phyloP scores from a whole-genome alignment of 352 stramenopile genomes.

The Hyaloperonospora brassicae region DNA sequence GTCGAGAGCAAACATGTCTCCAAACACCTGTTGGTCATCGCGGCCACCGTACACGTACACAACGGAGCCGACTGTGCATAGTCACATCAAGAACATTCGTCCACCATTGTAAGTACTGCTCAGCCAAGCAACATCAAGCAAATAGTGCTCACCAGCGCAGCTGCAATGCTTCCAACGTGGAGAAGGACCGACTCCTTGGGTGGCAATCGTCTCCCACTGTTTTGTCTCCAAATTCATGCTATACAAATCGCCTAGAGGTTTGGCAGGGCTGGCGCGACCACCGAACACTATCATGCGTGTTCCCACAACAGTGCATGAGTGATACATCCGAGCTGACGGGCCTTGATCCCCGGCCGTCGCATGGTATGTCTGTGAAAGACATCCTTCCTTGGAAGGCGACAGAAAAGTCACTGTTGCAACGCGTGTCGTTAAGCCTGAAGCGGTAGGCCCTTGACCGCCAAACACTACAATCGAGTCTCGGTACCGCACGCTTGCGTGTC shows the following conservation, averaged over 20 bases:
- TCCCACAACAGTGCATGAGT: slow-evolving; percentile 48
- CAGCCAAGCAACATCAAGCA: neutral
- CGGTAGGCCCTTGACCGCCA: slow-evolving; percentile 54
- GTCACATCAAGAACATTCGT: neutral
- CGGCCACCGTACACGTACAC: slow-evolving; percentile 72
- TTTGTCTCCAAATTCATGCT: slow-evolving; percentile 42
- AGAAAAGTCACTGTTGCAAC: slow-evolving; percentile 45
- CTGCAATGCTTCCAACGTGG: slow-evolving; percentile 72
- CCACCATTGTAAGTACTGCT: slow-evolving; percentile 6
- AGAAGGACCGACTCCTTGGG: slow-evolving; percentile 26
- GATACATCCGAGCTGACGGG: slow-evolving; percentile 62
- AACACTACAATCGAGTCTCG: slow-evolving; percentile 48
- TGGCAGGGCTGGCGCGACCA: slow-evolving; percentile 59
- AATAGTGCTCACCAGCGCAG: slow-evolving; percentile 38
- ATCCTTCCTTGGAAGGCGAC: slow-evolving; percentile 11
- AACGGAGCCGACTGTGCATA: slow-evolving; percentile 41
- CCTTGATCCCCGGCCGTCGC: slow-evolving; percentile 8
- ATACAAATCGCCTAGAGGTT: slow-evolving; percentile 60
- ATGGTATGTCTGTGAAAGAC: slow-evolving; percentile 29
- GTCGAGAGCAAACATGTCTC: slow-evolving; percentile 63
- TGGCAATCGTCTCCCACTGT: slow-evolving; percentile 32
- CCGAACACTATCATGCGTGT: slow-evolving; percentile 75
- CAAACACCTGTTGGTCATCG: slow-evolving; percentile 55
- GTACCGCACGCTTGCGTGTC: slow-evolving; percentile 52
- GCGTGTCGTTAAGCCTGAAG: slow-evolving; percentile 49